Percentiles rank a stretch among this genome's conserved stretches.
Evolutionary conservation across 805 yeast genomes (phyloP).

Genomic region (Komagataella kurtzmanii): DNA sequence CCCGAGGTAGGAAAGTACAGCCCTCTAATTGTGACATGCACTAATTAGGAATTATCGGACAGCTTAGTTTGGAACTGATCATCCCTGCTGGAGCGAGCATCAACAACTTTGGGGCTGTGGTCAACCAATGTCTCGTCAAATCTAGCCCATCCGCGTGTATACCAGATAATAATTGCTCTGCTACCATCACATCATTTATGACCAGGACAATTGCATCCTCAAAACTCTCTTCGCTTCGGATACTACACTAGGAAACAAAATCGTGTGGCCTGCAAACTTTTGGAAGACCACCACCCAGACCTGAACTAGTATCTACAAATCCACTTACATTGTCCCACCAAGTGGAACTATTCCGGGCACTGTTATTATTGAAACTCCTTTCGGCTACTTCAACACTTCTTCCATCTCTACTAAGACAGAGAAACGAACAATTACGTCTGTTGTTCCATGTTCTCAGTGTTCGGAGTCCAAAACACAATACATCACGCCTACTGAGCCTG

Average conservation of each 20-base stretch:
- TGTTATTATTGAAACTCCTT: not conserved
- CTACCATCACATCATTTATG: too few species aligned
- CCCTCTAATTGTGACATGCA: not conserved
- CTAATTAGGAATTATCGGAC: not conserved
- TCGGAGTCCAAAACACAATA: not conserved
- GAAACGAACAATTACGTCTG: not conserved
- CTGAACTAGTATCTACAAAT: too few species aligned
- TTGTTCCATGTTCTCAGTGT: not conserved
- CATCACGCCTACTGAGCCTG: not conserved
- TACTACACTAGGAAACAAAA: too few species aligned
- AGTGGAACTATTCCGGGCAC: not conserved
- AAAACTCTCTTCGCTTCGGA: too few species aligned
- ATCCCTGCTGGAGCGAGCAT: not conserved
- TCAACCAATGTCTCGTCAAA: too few species aligned
- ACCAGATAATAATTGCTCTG: too few species aligned
- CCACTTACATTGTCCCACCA: not conserved
- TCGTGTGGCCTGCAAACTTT: too few species aligned
- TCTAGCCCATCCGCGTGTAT: too few species aligned
- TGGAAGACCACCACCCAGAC: too few species aligned
- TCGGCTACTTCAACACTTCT: not conserved
- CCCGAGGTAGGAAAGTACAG: not conserved
- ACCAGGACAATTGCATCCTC: too few species aligned
- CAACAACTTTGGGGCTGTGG: too few species aligned
- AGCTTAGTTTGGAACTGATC: not conserved
- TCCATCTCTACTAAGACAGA: not conserved